Conservation (phyloP, 2,329 filamentous ascomycete species). For the Aspergillus unguis region DNA sequence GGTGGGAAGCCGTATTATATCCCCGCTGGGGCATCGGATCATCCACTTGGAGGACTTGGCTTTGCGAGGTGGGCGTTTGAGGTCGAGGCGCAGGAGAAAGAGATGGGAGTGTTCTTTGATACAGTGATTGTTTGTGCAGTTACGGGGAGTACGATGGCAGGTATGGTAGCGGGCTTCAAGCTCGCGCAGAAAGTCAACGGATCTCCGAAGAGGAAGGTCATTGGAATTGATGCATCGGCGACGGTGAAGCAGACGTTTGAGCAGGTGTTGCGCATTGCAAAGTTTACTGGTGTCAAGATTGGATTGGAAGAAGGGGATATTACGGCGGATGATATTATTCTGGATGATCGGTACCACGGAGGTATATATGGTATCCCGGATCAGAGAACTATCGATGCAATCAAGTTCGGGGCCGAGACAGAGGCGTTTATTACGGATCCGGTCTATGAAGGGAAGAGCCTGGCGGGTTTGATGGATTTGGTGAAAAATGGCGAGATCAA, state of each 20-base stretch:
- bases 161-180: constrained; percentile 71
- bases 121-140: constrained; percentile 67
- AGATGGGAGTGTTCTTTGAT: constrained; percentile 63
- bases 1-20: constrained; percentile 68
- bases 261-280: constrained; percentile 65
- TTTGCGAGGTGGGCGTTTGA: constrained; percentile 71
- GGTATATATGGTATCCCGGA: constrained; percentile 11
- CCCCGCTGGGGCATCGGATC: constrained; percentile 67
- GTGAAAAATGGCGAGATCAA: constrained; percentile 4
- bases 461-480: constrained; percentile 10
- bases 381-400: constrained; percentile 7
- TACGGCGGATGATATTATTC: constrained; percentile 40
- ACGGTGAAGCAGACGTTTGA: constrained; percentile 60
- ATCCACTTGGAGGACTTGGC: constrained; percentile 66
- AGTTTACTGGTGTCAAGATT: constrained; percentile 60
- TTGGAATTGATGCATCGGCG: constrained; percentile 65
- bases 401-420: constrained; percentile 8
- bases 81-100: constrained; percentile 60
- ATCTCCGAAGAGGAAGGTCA: constrained; percentile 49
- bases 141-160: constrained; percentile 67
- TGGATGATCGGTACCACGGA: constrained; percentile 7
- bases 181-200: constrained; percentile 47
- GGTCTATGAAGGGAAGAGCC: constrained; percentile 9
- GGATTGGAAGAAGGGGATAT: constrained; percentile 60
- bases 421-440: constrained; percentile 13